Conservation (phyloP, 352 stramenopile species). For the Globisporangium rhizosaccharum region DNA sequence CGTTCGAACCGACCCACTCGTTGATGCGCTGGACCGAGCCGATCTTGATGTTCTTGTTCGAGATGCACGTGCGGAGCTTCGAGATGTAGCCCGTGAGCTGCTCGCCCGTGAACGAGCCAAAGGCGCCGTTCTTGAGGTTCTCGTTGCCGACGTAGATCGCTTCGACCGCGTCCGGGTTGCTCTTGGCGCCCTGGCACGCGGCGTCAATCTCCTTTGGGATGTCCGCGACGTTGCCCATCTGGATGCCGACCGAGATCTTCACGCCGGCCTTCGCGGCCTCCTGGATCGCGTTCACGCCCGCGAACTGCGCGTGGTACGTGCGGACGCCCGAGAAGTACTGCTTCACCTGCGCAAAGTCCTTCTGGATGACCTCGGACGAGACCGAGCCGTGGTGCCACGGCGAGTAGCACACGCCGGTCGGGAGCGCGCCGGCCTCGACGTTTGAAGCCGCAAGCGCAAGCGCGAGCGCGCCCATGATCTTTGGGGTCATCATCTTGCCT, state of each 20-base stretch:
- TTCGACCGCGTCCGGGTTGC: conserved; percentile 31
- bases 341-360: conserved; percentile 28
- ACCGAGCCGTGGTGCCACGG: conserved; percentile 49
- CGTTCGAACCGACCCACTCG: conserved; percentile 25
- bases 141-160: conserved; percentile 75
- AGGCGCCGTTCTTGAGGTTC: conserved; percentile 49
- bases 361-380: conserved; percentile 20
- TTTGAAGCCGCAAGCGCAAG: conserved; percentile 6
- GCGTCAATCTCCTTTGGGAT: conserved; percentile 57
- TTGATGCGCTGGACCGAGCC: conserved; percentile 46
- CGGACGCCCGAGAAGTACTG: conserved; percentile 57
- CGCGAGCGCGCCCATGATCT: conserved; percentile 12
- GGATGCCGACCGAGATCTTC: conserved; percentile 56
- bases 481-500: conserved; percentile 10
- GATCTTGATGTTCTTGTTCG: conserved; percentile 32
- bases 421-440: conserved; percentile 16
- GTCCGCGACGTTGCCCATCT: conserved; percentile 35
- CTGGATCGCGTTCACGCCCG: conserved; percentile 41
- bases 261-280: conserved; percentile 30
- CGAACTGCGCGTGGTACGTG: conserved; percentile 64
- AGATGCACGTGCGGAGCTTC: conserved; percentile 48
- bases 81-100: conserved; percentile 46
- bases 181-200: conserved; percentile 40
- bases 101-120: conserved; percentile 28
- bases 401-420: conserved; percentile 49